Base-by-base conservation (phyloP, 495 filamentous ascomycete genomes). In the Penicillium longicatenatum region DNA sequence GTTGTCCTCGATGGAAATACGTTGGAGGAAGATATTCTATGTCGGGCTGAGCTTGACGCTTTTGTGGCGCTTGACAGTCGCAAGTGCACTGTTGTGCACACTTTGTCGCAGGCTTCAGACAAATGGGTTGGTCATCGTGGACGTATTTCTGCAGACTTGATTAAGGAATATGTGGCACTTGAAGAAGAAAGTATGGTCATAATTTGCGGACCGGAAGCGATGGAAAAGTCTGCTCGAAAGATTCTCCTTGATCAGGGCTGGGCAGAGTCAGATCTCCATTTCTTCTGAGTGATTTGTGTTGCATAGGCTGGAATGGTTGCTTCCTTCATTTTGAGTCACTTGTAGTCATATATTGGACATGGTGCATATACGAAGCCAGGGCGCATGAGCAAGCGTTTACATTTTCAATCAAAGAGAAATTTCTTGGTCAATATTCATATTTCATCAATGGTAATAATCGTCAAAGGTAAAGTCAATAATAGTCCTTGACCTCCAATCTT, bases 1-100 rank as follows among this genome's bases (percentile, higher is more conserved):
- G 66, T 89, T 10, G 81, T 98, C 0, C 75, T 97, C 1, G 80
- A 96, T 64, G 91, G 92, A 0, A 98, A 97, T 64, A 71, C 91
- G 46, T 69, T 81, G 26, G 83, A 90, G 56, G 89, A 89, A 58
- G 93, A 98, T 73, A 96, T 98, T 41, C 76, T 98, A 0, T 91
- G 90, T 61, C 83, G 80, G 51, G 75, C 82, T n/a, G 91, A 94
- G 39, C 76, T 97, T 2, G 91, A 95, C 62, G 70, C 47, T 1
- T 78, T 92, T 61, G 79, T 74, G 9, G 70, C 63, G 24, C 68
- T 67, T 3, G 84, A 84, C 44, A 66, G 67, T 37, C 71, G 77
- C n/a, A 79, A 79, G 60, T 92, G 84, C 55, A 80, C 78, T 51
- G 60, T 98, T 11, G 64, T 94, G 6, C 86, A 96, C 64, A 88